phyloP scores from a whole-genome alignment of 768 basidiomycete genomes.

The Termitomyces sp. region DNA sequence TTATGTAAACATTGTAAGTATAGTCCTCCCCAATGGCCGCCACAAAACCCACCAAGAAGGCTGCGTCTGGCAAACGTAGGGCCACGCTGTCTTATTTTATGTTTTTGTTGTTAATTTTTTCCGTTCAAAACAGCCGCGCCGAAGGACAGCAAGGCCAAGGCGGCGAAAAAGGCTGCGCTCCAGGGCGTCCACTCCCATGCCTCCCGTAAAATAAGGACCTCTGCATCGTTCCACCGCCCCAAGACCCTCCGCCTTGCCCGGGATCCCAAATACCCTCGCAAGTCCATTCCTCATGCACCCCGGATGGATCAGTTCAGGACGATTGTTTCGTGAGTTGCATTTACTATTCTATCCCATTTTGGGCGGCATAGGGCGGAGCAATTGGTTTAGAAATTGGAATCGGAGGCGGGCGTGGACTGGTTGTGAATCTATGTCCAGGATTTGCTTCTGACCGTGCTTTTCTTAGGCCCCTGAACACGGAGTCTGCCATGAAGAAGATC shows the following conservation, averaged over 20 bases:
- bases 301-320: conserved; percentile 97
- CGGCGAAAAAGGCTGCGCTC: conserved; percentile 94
- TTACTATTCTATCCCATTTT: background rate
- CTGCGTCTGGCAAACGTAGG: conserved; percentile 41
- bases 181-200: conserved; percentile 77
- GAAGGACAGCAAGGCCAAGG: conserved; percentile 74
- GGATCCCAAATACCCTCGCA: conserved; percentile 91
- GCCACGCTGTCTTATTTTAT: conserved; percentile 1
- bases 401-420: background rate
- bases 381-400: background rate
- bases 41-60: conserved; percentile 65
- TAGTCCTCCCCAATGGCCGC: conserved; percentile 44
- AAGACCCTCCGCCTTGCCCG: conserved; percentile 86
- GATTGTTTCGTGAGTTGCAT: conserved; percentile 72
- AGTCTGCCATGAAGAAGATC: conserved; percentile 99
- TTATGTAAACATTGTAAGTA: conserved; percentile 15
- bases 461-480: conserved; percentile 81
- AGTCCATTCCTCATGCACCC: conserved; percentile 86
- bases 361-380: background rate
- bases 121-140: conserved; percentile 26
- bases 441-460: background rate
- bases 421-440: background rate
- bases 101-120: background rate
- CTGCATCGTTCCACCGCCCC: conserved; percentile 93
- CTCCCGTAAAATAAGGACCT: conserved; percentile 75